These are phyloP conservation scores for Penicillium sp. DNA, from an alignment of 2,329 filamentous ascomycete genomes.

Conservation along the genomic window DNA sequence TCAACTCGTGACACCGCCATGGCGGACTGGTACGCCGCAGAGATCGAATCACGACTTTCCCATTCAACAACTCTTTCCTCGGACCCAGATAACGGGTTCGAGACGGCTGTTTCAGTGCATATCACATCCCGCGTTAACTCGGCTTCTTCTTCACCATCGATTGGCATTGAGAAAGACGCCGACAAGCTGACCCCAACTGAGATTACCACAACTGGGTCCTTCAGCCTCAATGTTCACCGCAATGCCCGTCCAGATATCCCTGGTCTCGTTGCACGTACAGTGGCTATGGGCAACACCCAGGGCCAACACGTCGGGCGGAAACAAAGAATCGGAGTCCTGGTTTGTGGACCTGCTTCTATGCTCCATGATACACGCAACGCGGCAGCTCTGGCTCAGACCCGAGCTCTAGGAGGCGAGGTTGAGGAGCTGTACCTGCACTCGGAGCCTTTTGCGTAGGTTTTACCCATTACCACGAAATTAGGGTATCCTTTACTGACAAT, in stretches of 20 bases:
- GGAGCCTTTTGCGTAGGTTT: slow-evolving; percentile 49
- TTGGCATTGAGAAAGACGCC: slow-evolving; percentile 6
- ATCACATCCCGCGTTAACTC: slow-evolving; percentile 15
- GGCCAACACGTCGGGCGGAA: slow-evolving; percentile 8
- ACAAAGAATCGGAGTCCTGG: slow-evolving; percentile 33
- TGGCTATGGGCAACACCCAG: slow-evolving; percentile 10
- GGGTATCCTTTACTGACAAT: neutral
- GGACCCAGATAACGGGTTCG: slow-evolving; percentile 10
- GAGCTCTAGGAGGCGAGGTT: slow-evolving; percentile 32
- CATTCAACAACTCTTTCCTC: slow-evolving; percentile 16
- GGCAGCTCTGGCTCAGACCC: slow-evolving; percentile 43
- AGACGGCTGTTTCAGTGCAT: slow-evolving; percentile 26
- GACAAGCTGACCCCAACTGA: slow-evolving; percentile 14
- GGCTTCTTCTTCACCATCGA: slow-evolving; percentile 3
- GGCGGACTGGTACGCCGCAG: slow-evolving; percentile 25
- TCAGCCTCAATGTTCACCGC: slow-evolving; percentile 21
- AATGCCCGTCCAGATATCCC: slow-evolving; percentile 38
- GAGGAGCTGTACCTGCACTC: slow-evolving; percentile 47
- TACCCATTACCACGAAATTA: neutral
- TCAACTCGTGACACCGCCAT: slow-evolving; percentile 20
- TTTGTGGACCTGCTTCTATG: slow-evolving; percentile 50
- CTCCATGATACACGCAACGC: slow-evolving; percentile 50
- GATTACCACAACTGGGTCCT: slow-evolving; percentile 17
- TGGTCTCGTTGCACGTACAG: slow-evolving; percentile 21
- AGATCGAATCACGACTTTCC: slow-evolving; percentile 21